Conservation (phyloP, 805 yeast species). For the Pichia occidentalis region DNA sequence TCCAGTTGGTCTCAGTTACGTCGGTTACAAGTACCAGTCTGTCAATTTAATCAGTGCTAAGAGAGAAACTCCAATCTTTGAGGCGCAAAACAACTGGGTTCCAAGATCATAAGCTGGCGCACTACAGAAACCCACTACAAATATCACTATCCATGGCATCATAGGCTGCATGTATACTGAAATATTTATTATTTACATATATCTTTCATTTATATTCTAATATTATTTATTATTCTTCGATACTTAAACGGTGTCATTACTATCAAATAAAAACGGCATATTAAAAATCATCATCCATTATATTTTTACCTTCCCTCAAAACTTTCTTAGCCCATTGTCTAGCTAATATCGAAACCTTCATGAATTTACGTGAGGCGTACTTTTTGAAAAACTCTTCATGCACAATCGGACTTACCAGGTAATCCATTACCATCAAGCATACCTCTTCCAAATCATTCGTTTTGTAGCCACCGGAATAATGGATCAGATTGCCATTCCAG, state of each 20-base stretch:
- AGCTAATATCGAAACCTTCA: slow-evolving; percentile 77
- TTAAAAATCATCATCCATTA: slow-evolving; percentile 33
- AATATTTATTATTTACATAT: neutral
- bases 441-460: slow-evolving; percentile 68
- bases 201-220: neutral
- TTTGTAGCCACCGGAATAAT: slow-evolving; percentile 86
- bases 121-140: no score
- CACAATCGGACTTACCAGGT: slow-evolving; percentile 69
- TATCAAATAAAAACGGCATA: no score
- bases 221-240: slow-evolving; percentile 1
- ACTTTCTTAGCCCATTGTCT: slow-evolving; percentile 77
- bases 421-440: slow-evolving; percentile 68
- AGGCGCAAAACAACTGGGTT: slow-evolving; percentile 21
- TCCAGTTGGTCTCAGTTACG: slow-evolving; percentile 29
- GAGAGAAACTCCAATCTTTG: slow-evolving; percentile 26
- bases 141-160: no score
- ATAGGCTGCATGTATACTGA: no score
- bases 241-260: no score
- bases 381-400: slow-evolving; percentile 93
- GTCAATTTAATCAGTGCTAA: slow-evolving; percentile 24
- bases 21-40: slow-evolving; percentile 29
- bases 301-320: slow-evolving; percentile 38
- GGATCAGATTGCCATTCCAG: slow-evolving; percentile 84
- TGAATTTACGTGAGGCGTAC: slow-evolving; percentile 80
- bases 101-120: slow-evolving; percentile 21